A percentile compares a stretch with the other conserved stretches of the same genome.
Conservation (phyloP, 805 yeast genomes). For the Brettanomyces custersianus region DNA sequence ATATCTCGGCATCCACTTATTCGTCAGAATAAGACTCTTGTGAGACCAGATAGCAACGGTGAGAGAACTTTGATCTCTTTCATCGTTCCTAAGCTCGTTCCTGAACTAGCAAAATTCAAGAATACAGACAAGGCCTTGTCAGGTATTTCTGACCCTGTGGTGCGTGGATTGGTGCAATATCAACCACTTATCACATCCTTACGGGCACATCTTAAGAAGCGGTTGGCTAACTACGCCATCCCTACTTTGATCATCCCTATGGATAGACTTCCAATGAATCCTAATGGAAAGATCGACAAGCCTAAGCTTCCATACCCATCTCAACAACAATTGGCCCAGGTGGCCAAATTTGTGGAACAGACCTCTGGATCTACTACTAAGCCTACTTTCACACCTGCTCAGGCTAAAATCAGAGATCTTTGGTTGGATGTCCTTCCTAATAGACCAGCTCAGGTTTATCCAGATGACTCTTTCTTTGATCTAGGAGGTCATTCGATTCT, state of each 20-base stretch:
- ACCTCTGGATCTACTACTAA: slow-evolving; percentile 34
- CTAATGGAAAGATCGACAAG: slow-evolving; percentile 97
- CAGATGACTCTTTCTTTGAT: slow-evolving; percentile 88
- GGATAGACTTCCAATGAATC: slow-evolving; percentile 81
- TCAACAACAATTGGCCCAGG: slow-evolving; percentile 72
- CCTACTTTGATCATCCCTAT: slow-evolving; percentile 89
- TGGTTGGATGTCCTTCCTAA: slow-evolving; percentile 86
- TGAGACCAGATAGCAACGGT: slow-evolving; percentile 83
- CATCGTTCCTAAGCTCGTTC: slow-evolving; percentile 64
- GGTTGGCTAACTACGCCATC: slow-evolving; percentile 87
- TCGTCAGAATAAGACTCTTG: slow-evolving; percentile 88
- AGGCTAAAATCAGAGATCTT: slow-evolving; percentile 62
- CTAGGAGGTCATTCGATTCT: slow-evolving; percentile 96
- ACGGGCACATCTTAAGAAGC: slow-evolving; percentile 72
- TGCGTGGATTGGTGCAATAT: slow-evolving; percentile 69
- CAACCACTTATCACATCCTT: slow-evolving; percentile 72
- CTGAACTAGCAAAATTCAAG: slow-evolving; percentile 40
- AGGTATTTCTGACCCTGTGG: slow-evolving; percentile 54
- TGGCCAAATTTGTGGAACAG: slow-evolving; percentile 42
- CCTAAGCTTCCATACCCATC: slow-evolving; percentile 96
- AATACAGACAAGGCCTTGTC: slow-evolving; percentile 39
- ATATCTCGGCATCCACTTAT: slow-evolving; percentile 88
- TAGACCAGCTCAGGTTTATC: slow-evolving; percentile 67
- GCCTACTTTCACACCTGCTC: slow-evolving; percentile 50
- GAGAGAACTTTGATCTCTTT: slow-evolving; percentile 89